Evolutionary conservation across 805 yeast genomes (phyloP), one percentile per base, ranked within the genome.

Genomic region (Sugiyamaella mastotermitis): DNA sequence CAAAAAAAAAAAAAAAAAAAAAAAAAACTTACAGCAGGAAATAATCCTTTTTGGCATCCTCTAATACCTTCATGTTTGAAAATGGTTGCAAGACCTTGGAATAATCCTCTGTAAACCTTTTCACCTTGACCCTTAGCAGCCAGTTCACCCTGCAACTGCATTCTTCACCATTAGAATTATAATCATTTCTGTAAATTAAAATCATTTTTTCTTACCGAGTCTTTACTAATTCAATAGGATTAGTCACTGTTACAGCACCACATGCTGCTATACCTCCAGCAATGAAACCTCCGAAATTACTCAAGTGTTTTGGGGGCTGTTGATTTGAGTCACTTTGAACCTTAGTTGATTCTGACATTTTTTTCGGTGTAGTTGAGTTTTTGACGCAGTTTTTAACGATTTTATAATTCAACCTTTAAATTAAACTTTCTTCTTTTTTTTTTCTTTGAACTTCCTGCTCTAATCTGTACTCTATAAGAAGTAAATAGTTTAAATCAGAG

Each of bases 201-300:
- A n/a, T n/a, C n/a, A n/a, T n/a, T n/a, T n/a, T n/a, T n/a, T 17
- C 54, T 3, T 36, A 54, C 50, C 61, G 53, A 6, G 95, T 92
- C 65, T 92, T 92, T 50, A 90, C 86, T 45, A 92, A 68, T 61
- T 92, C 98, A 46, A 92, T 81, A 4, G 98, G 98, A 58, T 92
- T 92, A 3, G 97, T 88, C 57, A 90, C 80, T 0, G 97, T 90
- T 31, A 92, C 98, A 0, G 98, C 97, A 38, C 94, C 92, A 66
- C 97, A 88, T 2, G 97, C 97, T 2, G 98, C 98, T 11, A 83
- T 42, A 6, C 92, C 95, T 40, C 96, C 97, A 3, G 96, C 95
- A 4, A 79, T 53, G 52, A 88, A 86, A 1, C 95, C 94, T 15
- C 94, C 94, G 9, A 69, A 48, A 3, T 84, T 76, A 27, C 56